These are phyloP conservation scores for Talaromyces sp. DNA, from an alignment of 2,329 filamentous ascomycete genomes.

Conservation along the genomic window DNA sequence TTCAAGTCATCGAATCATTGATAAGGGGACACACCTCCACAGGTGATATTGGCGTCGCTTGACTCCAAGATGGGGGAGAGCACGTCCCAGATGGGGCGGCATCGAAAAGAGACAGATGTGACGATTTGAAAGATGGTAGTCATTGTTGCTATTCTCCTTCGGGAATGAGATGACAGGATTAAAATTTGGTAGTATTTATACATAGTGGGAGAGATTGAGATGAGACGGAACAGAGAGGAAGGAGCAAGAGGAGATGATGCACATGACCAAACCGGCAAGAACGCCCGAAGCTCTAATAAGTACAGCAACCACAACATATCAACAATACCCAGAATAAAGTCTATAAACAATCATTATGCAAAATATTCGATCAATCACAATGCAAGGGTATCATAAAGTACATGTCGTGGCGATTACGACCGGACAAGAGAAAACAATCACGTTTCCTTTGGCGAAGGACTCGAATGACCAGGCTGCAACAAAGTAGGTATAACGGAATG, in stretches of 20 bases:
- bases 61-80: conserved; percentile 24
- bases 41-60: conserved; percentile 7
- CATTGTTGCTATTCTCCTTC: neutral
- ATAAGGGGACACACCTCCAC: conserved; percentile 23
- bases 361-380: neutral
- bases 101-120: conserved; percentile 43
- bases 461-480: neutral
- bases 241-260: conserved; percentile 12
- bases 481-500: conserved; percentile 12
- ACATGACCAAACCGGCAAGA: conserved; percentile 11
- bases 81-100: conserved; percentile 36
- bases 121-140: conserved; percentile 21
- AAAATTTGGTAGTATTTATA: neutral
- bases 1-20: neutral
- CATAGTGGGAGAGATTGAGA: neutral
- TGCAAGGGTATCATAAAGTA: conserved; percentile 19
- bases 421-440: neutral
- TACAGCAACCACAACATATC: neutral
- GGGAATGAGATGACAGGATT: neutral
- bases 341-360: neutral
- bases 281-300: conserved; percentile 5
- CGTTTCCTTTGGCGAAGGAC: conserved; percentile 10
- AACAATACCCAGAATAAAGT: neutral
- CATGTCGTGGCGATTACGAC: neutral
- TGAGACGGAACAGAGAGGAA: neutral